Percentiles rank a stretch among this genome's conserved stretches.
Conservation (phyloP, 2,329 filamentous ascomycete genomes). For the Colletotrichum australisinense region DNA sequence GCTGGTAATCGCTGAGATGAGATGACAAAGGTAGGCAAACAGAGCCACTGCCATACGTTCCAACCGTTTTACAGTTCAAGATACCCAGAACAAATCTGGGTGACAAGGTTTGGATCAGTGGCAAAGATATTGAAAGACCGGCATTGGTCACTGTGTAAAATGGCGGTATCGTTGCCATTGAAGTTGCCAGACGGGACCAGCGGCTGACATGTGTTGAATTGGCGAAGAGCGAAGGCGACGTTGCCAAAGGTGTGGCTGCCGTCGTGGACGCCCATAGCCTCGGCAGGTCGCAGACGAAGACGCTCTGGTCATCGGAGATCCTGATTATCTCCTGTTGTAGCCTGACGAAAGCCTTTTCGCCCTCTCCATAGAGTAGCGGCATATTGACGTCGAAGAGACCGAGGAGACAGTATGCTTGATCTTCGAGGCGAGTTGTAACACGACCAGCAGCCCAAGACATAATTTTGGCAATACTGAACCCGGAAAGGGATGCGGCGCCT, state of each 20-base stretch:
- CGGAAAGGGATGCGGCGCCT: not conserved
- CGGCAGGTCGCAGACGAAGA: slow-evolving; percentile 43
- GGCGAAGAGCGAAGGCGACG: not conserved
- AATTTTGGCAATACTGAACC: slow-evolving; percentile 41
- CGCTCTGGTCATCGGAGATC: slow-evolving; percentile 46
- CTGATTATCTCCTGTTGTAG: slow-evolving; percentile 50
- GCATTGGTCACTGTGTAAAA: slow-evolving; percentile 8
- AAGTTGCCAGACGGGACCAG: not conserved
- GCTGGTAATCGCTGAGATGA: not conserved
- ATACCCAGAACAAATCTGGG: not conserved
- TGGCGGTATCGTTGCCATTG: not conserved
- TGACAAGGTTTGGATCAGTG: not conserved
- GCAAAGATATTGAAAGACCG: slow-evolving; percentile 3
- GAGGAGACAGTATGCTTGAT: slow-evolving; percentile 49
- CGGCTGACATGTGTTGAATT: not conserved
- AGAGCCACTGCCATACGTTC: not conserved
- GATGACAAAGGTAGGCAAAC: slow-evolving; percentile 7
- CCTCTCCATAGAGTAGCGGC: slow-evolving; percentile 50
- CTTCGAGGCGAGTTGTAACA: slow-evolving; percentile 43
- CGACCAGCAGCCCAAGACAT: slow-evolving; percentile 50
- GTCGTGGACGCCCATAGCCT: too few species aligned
- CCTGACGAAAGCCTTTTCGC: slow-evolving; percentile 46
- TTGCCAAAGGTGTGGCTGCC: not conserved
- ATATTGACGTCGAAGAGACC: slow-evolving; percentile 50
- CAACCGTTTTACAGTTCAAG: not conserved